Conservation (phyloP, 2,329 filamentous ascomycete species). For the Tolypocladium paradoxum region DNA sequence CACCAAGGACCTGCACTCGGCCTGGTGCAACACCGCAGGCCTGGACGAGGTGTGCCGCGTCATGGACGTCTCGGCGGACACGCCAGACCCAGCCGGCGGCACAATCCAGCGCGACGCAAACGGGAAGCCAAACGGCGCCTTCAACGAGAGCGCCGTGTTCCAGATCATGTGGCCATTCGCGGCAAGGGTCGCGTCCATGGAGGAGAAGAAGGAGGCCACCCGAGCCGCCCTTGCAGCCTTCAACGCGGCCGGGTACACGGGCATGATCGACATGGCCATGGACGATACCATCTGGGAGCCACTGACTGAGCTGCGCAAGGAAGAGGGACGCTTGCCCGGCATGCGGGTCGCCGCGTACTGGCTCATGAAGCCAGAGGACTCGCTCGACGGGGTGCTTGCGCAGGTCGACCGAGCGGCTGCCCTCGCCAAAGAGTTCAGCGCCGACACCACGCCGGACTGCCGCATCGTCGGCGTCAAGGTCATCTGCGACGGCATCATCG, state of each 20-base stretch:
- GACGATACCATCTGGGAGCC: slow-evolving; percentile 45
- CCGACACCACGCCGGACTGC: slow-evolving; percentile 22
- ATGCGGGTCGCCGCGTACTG: slow-evolving; percentile 45
- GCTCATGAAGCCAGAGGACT: slow-evolving; percentile 39
- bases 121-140: slow-evolving; percentile 37
- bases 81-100: slow-evolving; percentile 38
- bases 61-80: slow-evolving; percentile 29
- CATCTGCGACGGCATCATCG: slow-evolving; percentile 54
- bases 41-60: slow-evolving; percentile 28
- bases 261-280: slow-evolving; percentile 51
- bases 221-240: slow-evolving; percentile 38
- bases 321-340: slow-evolving; percentile 14
- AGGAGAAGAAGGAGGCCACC: slow-evolving; percentile 37
- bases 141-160: slow-evolving; percentile 41
- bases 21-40: slow-evolving; percentile 44
- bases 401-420: slow-evolving; percentile 41
- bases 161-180: slow-evolving; percentile 45
- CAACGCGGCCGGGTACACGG: slow-evolving; percentile 41
- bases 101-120: slow-evolving; percentile 37
- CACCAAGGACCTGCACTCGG: slow-evolving; percentile 44
- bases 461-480: slow-evolving; percentile 53
- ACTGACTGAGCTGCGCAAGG: slow-evolving; percentile 31
- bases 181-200: slow-evolving; percentile 32
- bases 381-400: slow-evolving; percentile 25
- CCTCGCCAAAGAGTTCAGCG: slow-evolving; percentile 24